Evolutionary conservation across 2,329 filamentous ascomycete genomes (phyloP).

Genomic region (Dothiorella sarmentorum): DNA sequence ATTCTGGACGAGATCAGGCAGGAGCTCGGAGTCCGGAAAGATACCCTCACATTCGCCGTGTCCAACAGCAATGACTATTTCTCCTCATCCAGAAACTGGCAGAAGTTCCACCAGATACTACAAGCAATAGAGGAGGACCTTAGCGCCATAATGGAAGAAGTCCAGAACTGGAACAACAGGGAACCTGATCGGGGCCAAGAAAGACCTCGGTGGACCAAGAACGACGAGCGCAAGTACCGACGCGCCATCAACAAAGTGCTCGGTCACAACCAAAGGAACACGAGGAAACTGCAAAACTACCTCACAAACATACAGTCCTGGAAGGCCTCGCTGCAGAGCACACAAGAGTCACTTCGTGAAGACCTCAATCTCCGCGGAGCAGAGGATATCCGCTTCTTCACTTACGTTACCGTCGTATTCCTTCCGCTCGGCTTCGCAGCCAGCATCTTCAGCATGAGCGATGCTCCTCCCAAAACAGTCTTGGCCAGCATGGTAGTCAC

Average conservation of each 20-base stretch:
- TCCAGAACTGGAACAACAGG: slow-evolving; percentile 27
- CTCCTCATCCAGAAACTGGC: slow-evolving; percentile 18
- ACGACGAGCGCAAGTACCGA: slow-evolving; percentile 32
- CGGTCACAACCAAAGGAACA: neutral
- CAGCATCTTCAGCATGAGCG: slow-evolving; percentile 34
- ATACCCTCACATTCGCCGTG: neutral
- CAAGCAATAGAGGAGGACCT: slow-evolving; percentile 24
- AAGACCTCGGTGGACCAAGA: slow-evolving; percentile 32
- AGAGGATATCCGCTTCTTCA: slow-evolving; percentile 34
- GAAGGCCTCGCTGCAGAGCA: slow-evolving; percentile 20
- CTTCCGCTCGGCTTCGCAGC: slow-evolving; percentile 32
- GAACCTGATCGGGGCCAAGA: slow-evolving; percentile 27
- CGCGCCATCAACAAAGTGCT: slow-evolving; percentile 21
- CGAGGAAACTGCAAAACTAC: neutral
- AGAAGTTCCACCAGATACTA: slow-evolving; percentile 22
- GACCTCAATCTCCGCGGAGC: slow-evolving; percentile 24
- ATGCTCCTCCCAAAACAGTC: slow-evolving; percentile 19
- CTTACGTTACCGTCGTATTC: slow-evolving; percentile 37
- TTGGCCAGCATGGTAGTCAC: neutral
- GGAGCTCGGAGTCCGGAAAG: neutral
- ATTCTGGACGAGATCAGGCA: neutral
- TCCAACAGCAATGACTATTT: slow-evolving; percentile 17
- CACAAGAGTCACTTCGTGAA: slow-evolving; percentile 22
- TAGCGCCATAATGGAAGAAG: slow-evolving; percentile 19
- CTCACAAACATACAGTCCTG: slow-evolving; percentile 20